Base-by-base conservation (phyloP, 805 yeast genomes). In the Pichia gijzeniarum region DNA sequence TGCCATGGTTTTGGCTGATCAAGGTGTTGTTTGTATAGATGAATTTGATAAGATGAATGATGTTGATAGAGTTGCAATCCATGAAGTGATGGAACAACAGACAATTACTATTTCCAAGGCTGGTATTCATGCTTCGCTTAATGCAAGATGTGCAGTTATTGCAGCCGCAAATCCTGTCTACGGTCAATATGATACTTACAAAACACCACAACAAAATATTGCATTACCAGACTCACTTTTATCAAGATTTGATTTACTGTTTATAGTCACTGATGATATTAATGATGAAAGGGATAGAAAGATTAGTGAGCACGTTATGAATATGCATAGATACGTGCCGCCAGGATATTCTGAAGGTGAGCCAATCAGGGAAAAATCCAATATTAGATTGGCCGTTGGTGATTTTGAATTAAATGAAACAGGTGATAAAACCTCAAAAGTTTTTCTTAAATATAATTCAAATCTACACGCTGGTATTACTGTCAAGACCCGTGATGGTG, bases 41-140 rank as follows among this genome's bases (percentile, higher is more conserved):
- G 99, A 93, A 72, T 93, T 93, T 61, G 99, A 91, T 69, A 93
- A 93, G 67, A 93, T 93, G 99, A 82, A 86, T 51, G 99, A 93
- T 64, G 79, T 81, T 22, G 99, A 93, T 69, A 77, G 99, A 62
- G 98, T 93, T 43, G 98, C 98, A 1, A 93, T 93, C 59, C 99
- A 93, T 67, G 99, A 93, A 75, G 99, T 93, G 41, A 93, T 93
- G 99, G 99, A 93, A 70, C 99, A 93, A 69, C 99, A 93, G 65
- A 93, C 99, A 0, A 96, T 91, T 25, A 90, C 98, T 2, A 90
- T 91, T 59, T 95, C 98, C 43, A 91, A 91, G 64, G 99, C 98
- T 5, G 99, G 99, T 52, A 91, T 91, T 58, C 97, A 91, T 64
- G 90, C 98, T 2, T 85, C 98, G 5, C 74, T 91, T 55, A 91